Base-by-base conservation (phyloP, 306 rosid genomes). In the Cotoneaster glaucophyllus region DNA sequence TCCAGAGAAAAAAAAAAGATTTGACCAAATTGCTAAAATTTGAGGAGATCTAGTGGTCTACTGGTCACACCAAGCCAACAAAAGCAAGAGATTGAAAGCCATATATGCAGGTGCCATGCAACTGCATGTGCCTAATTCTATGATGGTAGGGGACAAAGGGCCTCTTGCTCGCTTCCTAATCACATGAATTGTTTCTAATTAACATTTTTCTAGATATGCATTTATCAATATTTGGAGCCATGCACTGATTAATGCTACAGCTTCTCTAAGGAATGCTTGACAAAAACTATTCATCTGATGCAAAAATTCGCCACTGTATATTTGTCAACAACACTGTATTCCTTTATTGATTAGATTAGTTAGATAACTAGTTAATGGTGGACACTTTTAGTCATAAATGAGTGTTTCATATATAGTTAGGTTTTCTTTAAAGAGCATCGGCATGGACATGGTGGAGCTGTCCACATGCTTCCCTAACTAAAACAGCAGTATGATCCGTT, bases 141-240 rank as follows among this genome's bases (percentile, higher is more conserved):
- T 19, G 19, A 64, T 25, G 82, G 80, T 78, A 28, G 87, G 91
- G 74, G 76, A 85, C 91, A 80, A 2, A 52, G 21, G 6, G 64
- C 71, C 76, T 24, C 24, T 39, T 57, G 11, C 77, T 50, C 17
- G 29, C 31, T 41, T 71, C 68, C 71, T 73, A 77, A 39, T 67
- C 70, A 82, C 83, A 82, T 82, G 82, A 64, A 72, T 78, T 77
- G 58, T 24, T 52, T 76, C 11, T 69, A 43, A 12, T 62, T 62
- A 63, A 15, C 67, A 17, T 62, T 14, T 28, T 37, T 62, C n/a
- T 28, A 14, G 4, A 26, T 14, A 62, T 13, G 28, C 4, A 28
- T 25, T 22, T 25, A 11, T 13, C 18, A 59, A 5, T 25, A 22
- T 59, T 59, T 25, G 18, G 31, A 59, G 64, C 17, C 64, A 58